Evolutionary conservation across 2,329 filamentous ascomycete genomes (phyloP), one percentile per base, ranked within the genome.

Genomic region (Colletotrichum graminicola): DNA sequence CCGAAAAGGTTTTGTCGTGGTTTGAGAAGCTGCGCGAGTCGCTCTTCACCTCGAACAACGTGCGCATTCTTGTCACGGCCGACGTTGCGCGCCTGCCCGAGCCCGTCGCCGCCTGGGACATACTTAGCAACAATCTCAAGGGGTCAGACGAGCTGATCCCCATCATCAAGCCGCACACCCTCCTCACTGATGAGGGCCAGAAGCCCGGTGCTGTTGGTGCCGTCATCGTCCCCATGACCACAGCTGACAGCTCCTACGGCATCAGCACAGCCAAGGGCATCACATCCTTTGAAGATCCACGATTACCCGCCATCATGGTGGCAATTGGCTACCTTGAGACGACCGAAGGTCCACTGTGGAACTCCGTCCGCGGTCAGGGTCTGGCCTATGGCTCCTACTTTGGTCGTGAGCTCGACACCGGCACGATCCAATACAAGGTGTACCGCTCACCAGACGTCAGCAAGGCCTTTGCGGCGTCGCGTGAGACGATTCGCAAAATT

Each of bases 281-380:
- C 21, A 87, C 89, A 32, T 93, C 92, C 0, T 95, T 92, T 78
- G 86, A 88, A 5, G 92, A 98, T 77, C 91, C 94, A 0, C 88
- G 90, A 21, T 86, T 98, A 1, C 94, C 96, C 0, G 91, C 95
- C 2, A 87, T 97, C 62, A 89, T 97, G 80, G 95, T 99, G 10
- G 94, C 95, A 0, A 90, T 94, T 61, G 91, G 94, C 26, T 98
- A 98, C 79, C 91, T 99, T 72, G 95, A 98, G 78, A 91, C 94
- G 0, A 93, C 97, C 23, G 96, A 99, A 81, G 96, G 96, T 0
- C 96, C 96, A 0, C 89, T 99, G 41, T 98, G 96, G 95, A 92
- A 92, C 74, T 94, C 94, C 0, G 93, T 98, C 60, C 94, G 96
- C 57, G 96, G 96, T 67, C 96, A 94, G 54, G 96, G 96, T 55